A percentile compares a stretch with the other conserved stretches of the same genome.
Evolutionary conservation across 768 basidiomycete species (phyloP).

Genomic region (Clavaria fumosa): DNA sequence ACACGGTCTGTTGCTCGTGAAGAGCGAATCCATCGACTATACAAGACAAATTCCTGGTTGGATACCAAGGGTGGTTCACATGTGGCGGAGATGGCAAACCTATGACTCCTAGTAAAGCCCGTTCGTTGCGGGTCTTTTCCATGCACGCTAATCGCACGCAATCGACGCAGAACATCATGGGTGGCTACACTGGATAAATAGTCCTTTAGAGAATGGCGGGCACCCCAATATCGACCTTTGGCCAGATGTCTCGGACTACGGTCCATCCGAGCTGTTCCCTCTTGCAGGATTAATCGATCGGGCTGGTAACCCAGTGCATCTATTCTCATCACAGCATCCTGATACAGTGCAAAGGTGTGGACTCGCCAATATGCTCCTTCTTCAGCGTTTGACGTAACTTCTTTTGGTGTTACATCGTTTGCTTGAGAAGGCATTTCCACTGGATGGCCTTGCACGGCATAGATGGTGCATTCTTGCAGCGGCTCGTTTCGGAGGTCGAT

Average conservation of each 20-base stretch:
- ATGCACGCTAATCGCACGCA: neutral
- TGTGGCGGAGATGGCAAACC: slow-evolving; percentile 29
- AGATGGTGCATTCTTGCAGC: slow-evolving; percentile 70
- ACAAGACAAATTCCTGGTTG: slow-evolving; percentile 71
- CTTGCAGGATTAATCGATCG: slow-evolving; percentile 48
- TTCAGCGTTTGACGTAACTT: slow-evolving; percentile 1
- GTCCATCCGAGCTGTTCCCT: slow-evolving; percentile 51
- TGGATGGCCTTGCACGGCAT: slow-evolving; percentile 79
- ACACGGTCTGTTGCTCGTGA: neutral
- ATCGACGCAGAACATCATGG: slow-evolving; percentile 47
- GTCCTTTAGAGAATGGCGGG: slow-evolving; percentile 54
- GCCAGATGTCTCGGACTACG: slow-evolving; percentile 64
- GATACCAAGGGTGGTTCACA: slow-evolving; percentile 66
- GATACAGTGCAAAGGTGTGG: slow-evolving; percentile 48
- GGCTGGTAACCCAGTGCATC: slow-evolving; percentile 41
- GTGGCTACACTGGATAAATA: slow-evolving; percentile 75
- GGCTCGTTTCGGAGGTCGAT: slow-evolving; percentile 59
- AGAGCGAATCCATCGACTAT: slow-evolving; percentile 61
- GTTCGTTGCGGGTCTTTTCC: neutral
- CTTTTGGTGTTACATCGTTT: slow-evolving; percentile 2
- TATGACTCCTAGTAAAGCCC: slow-evolving; percentile 35
- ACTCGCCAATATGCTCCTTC: neutral
- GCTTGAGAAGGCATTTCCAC: slow-evolving; percentile 41
- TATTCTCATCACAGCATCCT: slow-evolving; percentile 69
- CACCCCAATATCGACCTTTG: slow-evolving; percentile 62